phyloP scores from a whole-genome alignment of 441 rosid species.

The Euphorbia schlechtendalii region DNA sequence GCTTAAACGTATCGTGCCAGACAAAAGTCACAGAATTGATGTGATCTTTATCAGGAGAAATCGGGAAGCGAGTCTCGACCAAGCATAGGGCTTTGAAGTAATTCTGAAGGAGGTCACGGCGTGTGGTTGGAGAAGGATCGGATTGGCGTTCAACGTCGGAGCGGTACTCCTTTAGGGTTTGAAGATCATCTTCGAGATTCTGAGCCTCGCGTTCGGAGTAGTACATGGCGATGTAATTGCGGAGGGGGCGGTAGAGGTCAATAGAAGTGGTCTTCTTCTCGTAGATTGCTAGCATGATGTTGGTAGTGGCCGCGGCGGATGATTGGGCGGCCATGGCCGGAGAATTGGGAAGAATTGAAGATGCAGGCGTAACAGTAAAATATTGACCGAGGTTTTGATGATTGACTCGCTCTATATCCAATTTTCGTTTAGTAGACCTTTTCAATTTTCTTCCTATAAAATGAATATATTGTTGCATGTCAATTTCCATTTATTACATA shows the following conservation, averaged over 20 bases:
- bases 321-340: constrained; percentile 33
- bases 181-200: constrained; percentile 86
- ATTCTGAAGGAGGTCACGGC: constrained; percentile 69
- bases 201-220: constrained; percentile 97
- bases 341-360: neutral
- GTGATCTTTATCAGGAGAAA: constrained; percentile 78
- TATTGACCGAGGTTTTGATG: neutral
- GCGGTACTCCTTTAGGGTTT: constrained; percentile 61
- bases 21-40: constrained; percentile 66
- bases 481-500: too few relatives aligned
- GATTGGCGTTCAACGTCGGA: constrained; percentile 69
- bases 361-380: neutral
- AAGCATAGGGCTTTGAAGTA: constrained; percentile 73
- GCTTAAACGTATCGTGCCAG: constrained; percentile 92
- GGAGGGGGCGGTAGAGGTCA: constrained; percentile 92
- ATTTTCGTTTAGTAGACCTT: neutral
- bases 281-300: constrained; percentile 85
- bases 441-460: constrained; percentile 16
- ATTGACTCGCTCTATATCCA: neutral
- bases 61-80: constrained; percentile 93
- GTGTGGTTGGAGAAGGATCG: constrained; percentile 63
- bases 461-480: constrained; percentile 6
- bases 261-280: constrained; percentile 75
- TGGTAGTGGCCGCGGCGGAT: constrained; percentile 42
- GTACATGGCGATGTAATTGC: constrained; percentile 58